Evolutionary conservation across 2,329 filamentous ascomycete species (phyloP).

Genomic region (Pseudogymnoascus sp.): DNA sequence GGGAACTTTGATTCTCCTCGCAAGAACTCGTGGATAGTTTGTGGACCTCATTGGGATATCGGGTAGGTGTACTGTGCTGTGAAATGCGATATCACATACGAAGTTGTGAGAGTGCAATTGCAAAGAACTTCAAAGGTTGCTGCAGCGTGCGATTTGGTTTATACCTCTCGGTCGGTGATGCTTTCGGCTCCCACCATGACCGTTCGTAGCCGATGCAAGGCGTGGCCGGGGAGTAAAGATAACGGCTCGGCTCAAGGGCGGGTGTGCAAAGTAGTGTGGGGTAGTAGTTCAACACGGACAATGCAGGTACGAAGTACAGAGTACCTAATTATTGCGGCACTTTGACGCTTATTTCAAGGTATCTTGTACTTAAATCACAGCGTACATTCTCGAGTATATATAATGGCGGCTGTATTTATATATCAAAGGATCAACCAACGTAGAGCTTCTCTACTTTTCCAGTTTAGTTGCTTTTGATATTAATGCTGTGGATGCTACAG

Average conservation of each 20-base stretch:
- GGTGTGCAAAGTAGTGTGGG: neutral
- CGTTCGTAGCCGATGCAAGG: slow-evolving; percentile 3
- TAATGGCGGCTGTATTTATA: neutral
- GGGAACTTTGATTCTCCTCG: neutral
- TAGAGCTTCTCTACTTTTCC: neutral
- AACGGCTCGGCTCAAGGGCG: neutral
- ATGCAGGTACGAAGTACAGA: neutral
- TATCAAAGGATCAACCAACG: neutral
- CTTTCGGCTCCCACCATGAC: slow-evolving; percentile 6
- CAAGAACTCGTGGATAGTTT: slow-evolving; percentile 1
- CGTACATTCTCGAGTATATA: neutral
- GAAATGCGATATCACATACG: neutral
- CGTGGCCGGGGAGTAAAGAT: neutral
- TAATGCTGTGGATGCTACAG: neutral
- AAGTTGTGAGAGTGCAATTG: neutral
- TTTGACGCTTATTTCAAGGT: neutral
- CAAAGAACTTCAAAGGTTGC: neutral
- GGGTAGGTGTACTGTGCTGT: neutral
- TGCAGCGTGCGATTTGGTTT: neutral
- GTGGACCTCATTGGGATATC: neutral
- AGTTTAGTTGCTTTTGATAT: neutral
- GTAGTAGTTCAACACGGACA: neutral
- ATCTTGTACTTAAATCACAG: neutral
- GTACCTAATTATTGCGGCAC: neutral
- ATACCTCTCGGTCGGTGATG: neutral